Evolutionary conservation across 805 yeast genomes (phyloP), one percentile per base, ranked within the genome.

Genomic region (Candida mattraensis): DNA sequence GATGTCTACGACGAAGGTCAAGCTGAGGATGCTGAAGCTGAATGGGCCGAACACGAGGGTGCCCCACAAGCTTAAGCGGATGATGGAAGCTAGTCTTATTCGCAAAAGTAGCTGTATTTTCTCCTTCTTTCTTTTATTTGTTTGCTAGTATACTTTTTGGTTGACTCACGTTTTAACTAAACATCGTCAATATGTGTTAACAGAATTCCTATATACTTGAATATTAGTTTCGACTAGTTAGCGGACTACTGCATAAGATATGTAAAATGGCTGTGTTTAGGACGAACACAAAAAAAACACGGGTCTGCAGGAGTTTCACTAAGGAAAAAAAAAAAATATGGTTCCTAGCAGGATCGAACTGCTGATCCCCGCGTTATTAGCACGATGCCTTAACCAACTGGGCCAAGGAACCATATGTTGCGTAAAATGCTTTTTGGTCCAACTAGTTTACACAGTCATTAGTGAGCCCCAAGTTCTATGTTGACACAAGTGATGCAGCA

Each of bases 331-430:
- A 29, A 48, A 59, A 53, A 30, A 51, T 64, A 54, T 79, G 85
- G 78, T 79, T 83, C 83, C 83, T 79, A 77, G 83, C 85, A 76
- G 85, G 85, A 78, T 79, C 85, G 85, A 79, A 79, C 85, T 76
- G 85, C 83, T 78, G 85, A 79, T 78, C 85, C 57, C 56, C 63
- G 66, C 65, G 66, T 61, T 61, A 61, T 61, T 61, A 61, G 66
- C 66, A 61, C 66, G 63, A 59, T 56, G 66, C 66, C 66, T 61
- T 61, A 61, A 61, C 66, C 66, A 60, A 61, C 66, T 61, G 66
- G 66, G 66, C 66, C 66, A 61, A 61, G 62, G 63, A 62, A 57
- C 56, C 58, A 19, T 14, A 14, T 18, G 11, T 18, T 19, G 26
- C 39, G 30, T n/a, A 30, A 35, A 29, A 14, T 6, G n/a, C n/a